Evolutionary conservation across 495 filamentous ascomycete genomes (phyloP).

Genomic region (Aspergillus biplanus): DNA sequence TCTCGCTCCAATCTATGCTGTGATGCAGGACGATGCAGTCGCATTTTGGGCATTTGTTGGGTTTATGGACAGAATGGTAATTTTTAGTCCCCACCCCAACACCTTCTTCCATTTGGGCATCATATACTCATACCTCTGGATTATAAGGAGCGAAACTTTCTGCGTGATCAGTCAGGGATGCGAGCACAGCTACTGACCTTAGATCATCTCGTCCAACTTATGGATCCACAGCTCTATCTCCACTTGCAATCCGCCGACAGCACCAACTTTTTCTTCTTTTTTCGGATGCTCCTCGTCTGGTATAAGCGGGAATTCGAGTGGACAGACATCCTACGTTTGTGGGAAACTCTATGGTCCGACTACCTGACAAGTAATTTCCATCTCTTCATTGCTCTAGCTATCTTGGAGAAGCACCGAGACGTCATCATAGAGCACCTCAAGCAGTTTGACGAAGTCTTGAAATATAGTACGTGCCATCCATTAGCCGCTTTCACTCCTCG

Average conservation of each 20-base stretch:
- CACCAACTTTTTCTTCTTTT: conserved; percentile 99
- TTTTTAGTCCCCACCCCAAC: background rate
- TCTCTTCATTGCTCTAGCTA: conserved; percentile 89
- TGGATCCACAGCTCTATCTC: conserved; percentile 92
- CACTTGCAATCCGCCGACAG: conserved; percentile 88
- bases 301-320: conserved; percentile 97
- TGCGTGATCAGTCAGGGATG: conserved; percentile 96
- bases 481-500: conserved; percentile 1
- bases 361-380: conserved; percentile 87
- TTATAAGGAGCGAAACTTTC: conserved; percentile 83
- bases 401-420: conserved; percentile 91
- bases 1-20: conserved; percentile 92
- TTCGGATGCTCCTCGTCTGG: conserved; percentile 97
- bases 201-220: conserved; percentile 91
- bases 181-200: conserved; percentile 84
- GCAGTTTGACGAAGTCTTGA: conserved; percentile 95
- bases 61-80: conserved; percentile 93
- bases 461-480: conserved; percentile 72
- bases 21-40: conserved; percentile 94
- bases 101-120: background rate
- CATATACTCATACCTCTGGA: conserved; percentile 15
- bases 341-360: conserved; percentile 96
- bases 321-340: conserved; percentile 81
- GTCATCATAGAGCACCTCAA: conserved; percentile 94
- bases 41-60: conserved; percentile 96